phyloP scores from a whole-genome alignment of 2,329 filamentous ascomycete genomes.

The Alternaria triticimaculans region DNA sequence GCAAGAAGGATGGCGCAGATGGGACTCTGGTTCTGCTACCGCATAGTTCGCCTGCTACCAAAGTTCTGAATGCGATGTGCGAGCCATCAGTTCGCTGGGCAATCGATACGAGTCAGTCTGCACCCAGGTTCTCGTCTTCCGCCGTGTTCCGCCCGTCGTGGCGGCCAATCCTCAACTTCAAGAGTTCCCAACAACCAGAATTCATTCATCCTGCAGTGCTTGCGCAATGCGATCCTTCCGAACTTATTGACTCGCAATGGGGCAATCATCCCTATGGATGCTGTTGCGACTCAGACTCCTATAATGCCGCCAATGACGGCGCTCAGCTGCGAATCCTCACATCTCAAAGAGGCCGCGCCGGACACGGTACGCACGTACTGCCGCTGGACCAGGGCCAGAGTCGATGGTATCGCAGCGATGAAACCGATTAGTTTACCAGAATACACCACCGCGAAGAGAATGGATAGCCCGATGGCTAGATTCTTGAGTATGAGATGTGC shows the following conservation, averaged over 20 bases:
- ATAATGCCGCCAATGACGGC: constrained; percentile 1
- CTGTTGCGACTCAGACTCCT: background rate
- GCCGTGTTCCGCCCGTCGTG: background rate
- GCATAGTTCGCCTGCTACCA: background rate
- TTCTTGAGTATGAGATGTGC: background rate
- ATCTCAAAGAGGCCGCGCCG: background rate
- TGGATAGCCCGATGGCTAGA: no score
- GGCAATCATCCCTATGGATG: background rate
- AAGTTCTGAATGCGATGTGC: background rate
- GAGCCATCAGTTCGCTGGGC: background rate
- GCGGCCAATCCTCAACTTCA: background rate
- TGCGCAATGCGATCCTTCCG: background rate
- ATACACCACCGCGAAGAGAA: background rate
- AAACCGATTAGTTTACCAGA: constrained; percentile 1
- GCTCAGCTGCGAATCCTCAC: background rate
- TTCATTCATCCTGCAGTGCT: background rate
- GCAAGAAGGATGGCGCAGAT: background rate
- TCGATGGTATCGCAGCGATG: background rate
- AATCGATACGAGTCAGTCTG: background rate
- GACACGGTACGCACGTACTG: constrained; percentile 12
- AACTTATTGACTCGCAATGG: background rate
- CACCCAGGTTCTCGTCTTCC: background rate
- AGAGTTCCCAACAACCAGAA: background rate
- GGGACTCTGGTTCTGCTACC: background rate
- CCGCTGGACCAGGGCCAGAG: constrained; percentile 1